phyloP scores from a whole-genome alignment of 2,329 filamentous ascomycete genomes.

The Chaetomium strumarium region DNA sequence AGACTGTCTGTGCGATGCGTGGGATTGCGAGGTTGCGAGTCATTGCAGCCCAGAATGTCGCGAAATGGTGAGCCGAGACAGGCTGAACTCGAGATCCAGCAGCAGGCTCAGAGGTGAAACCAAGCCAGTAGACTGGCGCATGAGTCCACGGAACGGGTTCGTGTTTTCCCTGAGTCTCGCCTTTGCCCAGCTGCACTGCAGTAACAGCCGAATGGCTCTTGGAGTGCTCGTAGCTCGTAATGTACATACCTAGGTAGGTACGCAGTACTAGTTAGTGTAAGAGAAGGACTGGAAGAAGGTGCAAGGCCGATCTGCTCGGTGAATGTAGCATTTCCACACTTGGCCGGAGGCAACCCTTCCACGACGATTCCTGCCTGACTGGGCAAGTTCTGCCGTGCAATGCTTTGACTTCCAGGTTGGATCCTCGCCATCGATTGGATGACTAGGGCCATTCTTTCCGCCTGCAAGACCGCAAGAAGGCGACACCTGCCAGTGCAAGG shows the following conservation, averaged over 20 bases:
- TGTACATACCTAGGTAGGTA: too few species aligned
- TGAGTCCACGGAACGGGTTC: constrained; percentile 11
- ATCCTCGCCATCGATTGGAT: not conserved
- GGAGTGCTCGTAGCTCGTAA: not conserved
- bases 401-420: not conserved
- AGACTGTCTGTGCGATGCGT: too few species aligned
- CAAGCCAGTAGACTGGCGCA: constrained; percentile 26
- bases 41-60: not conserved
- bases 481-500: not conserved
- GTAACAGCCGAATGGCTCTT: constrained; percentile 20
- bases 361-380: constrained; percentile 9
- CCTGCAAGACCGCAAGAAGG: not conserved
- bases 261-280: too few species aligned
- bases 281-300: constrained; percentile 1
- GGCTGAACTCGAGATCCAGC: constrained; percentile 22
- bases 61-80: constrained; percentile 7
- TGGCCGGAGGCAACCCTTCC: constrained; percentile 15
- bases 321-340: not conserved
- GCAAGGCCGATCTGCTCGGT: constrained; percentile 6
- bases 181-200: constrained; percentile 15
- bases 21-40: not conserved
- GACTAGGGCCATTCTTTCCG: not conserved
- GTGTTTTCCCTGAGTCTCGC: constrained; percentile 9
- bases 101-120: constrained; percentile 25
- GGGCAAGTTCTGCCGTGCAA: constrained; percentile 3